These are phyloP conservation scores for Lagerstroemia speciosa DNA, from an alignment of 345 rosid species.

Conservation along the genomic window DNA sequence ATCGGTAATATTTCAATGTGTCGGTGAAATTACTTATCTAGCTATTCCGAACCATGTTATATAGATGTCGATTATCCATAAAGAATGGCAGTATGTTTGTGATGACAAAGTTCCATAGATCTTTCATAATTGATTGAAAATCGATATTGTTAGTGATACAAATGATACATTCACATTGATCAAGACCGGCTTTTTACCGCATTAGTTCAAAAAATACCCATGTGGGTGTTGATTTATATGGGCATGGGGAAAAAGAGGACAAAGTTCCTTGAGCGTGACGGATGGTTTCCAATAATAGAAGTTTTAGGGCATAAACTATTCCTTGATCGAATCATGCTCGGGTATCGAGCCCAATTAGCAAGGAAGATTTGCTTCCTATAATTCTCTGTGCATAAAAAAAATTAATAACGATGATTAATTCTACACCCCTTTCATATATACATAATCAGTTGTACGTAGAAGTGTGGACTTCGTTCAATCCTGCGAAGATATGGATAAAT, in stretches of 20 bases:
- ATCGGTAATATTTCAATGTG: too few species aligned
- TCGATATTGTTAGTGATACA: too few species aligned
- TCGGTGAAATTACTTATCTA: too few species aligned
- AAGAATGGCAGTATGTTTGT: not conserved
- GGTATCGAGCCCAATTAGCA: not conserved
- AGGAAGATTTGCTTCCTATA: not conserved
- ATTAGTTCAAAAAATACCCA: not conserved
- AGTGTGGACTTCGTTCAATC: too few species aligned
- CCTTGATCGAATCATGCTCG: not conserved
- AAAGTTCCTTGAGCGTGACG: conserved; percentile 7
- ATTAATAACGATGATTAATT: too few species aligned
- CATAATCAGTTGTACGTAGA: too few species aligned
- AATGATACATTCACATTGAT: too few species aligned
- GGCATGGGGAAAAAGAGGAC: not conserved
- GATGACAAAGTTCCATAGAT: not conserved
- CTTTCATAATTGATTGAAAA: not conserved
- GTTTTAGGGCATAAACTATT: conserved; percentile 8
- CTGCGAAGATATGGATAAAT: too few species aligned
- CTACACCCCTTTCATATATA: too few species aligned
- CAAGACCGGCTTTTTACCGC: not conserved
- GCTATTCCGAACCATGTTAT: too few species aligned
- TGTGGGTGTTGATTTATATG: not conserved
- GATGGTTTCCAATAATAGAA: conserved; percentile 16
- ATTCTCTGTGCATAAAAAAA: too few species aligned
- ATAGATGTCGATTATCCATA: too few species aligned